phyloP scores from a whole-genome alignment of 805 yeast genomes.

The Torulaspora quercuum region DNA sequence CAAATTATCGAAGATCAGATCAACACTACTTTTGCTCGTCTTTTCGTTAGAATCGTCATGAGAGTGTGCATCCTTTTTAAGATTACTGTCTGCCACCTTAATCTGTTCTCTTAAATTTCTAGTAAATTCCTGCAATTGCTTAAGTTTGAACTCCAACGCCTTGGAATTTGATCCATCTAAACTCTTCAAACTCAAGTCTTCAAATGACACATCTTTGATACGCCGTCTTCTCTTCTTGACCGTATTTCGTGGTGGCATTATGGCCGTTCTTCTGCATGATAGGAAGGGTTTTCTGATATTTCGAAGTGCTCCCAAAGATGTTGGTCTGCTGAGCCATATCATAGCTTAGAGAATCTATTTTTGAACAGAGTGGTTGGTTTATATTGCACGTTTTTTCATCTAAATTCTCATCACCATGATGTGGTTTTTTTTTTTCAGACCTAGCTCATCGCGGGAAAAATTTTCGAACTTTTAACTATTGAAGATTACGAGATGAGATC shows the following conservation, averaged over 20 bases:
- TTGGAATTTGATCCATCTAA: constrained; percentile 15
- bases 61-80: constrained; percentile 9
- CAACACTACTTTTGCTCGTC: constrained; percentile 3
- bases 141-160: constrained; percentile 28
- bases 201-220: constrained; percentile 14
- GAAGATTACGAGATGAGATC: constrained; percentile 1
- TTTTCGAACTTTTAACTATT: constrained; percentile 9
- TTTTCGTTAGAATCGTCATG: constrained; percentile 1
- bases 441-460: constrained; percentile 15
- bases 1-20: constrained; percentile 5
- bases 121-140: constrained; percentile 31
- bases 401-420: no score
- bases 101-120: constrained; percentile 22
- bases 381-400: no score
- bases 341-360: no score
- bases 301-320: constrained; percentile 1
- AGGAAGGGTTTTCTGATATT: neutral
- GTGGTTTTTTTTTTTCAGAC: constrained; percentile 9
- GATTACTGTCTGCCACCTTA: constrained; percentile 15
- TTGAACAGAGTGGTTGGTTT: no score
- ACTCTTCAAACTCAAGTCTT: constrained; percentile 15
- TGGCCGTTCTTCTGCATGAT: constrained; percentile 9
- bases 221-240: constrained; percentile 11
- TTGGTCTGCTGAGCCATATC: constrained; percentile 1
- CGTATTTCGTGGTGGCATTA: constrained; percentile 15